These are phyloP conservation scores for Apophysomyces ossiformis DNA, from an alignment of 371 early-diverging fungal species.

Conservation along the genomic window DNA sequence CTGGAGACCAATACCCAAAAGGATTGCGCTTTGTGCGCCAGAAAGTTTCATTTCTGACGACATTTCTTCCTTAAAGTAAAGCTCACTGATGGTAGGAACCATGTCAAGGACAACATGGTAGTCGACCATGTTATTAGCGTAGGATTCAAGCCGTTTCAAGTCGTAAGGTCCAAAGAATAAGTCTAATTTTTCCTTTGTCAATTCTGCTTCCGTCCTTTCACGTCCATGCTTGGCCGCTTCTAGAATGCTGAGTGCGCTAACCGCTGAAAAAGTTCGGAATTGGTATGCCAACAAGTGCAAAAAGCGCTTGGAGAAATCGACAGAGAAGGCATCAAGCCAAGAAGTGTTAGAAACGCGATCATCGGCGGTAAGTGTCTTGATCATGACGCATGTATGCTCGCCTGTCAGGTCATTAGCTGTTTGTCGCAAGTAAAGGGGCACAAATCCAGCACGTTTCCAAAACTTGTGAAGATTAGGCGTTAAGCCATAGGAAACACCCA, in stretches of 20 bases:
- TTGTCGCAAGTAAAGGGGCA: constrained; percentile 97
- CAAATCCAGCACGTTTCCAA: constrained; percentile 94
- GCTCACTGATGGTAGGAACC: constrained; percentile 79
- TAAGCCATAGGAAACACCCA: constrained; percentile 98
- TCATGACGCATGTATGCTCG: constrained; percentile 97
- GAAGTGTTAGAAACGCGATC: constrained; percentile 57
- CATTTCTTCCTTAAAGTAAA: constrained; percentile 76
- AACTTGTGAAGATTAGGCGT: constrained; percentile 92
- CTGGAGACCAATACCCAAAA: constrained; percentile 92
- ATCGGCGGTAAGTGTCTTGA: constrained; percentile 72
- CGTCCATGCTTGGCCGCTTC: constrained; percentile 69
- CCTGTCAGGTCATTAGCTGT: constrained; percentile 98
- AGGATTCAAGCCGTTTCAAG: constrained; percentile 93
- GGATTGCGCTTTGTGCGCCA: constrained; percentile 85
- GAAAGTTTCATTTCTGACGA: constrained; percentile 70
- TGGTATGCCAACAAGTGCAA: constrained; percentile 85
- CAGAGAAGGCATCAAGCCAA: constrained; percentile 82
- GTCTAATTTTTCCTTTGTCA: constrained; percentile 60
- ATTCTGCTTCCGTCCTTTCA: constrained; percentile 27
- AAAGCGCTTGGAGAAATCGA: constrained; percentile 91
- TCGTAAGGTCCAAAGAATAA: constrained; percentile 84
- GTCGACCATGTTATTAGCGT: constrained; percentile 93
- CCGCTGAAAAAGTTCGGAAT: constrained; percentile 83
- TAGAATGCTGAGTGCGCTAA: constrained; percentile 83
- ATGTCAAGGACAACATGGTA: constrained; percentile 96